A percentile compares a stretch with the other conserved stretches of the same genome.
These are phyloP conservation scores for Zygosaccharomyces bailii DNA, from an alignment of 805 yeast species.

Conservation along the genomic window DNA sequence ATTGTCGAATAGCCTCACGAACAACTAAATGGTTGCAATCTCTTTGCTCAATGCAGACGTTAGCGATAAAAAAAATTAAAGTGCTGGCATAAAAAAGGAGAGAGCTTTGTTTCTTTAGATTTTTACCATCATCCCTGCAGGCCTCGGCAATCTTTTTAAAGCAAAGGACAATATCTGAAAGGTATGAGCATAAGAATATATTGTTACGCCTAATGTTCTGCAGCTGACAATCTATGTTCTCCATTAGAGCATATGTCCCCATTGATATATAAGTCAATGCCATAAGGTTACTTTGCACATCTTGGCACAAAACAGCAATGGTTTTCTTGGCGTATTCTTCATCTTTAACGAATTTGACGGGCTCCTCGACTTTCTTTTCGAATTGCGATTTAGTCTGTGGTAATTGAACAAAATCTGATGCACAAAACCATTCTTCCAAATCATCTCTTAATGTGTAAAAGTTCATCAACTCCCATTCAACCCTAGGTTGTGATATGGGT, in stretches of 20 bases:
- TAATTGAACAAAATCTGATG: slow-evolving; percentile 29
- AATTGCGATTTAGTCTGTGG: slow-evolving; percentile 18
- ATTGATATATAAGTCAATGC: slow-evolving; percentile 28
- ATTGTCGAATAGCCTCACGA: slow-evolving; percentile 9
- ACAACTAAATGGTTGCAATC: slow-evolving; percentile 8
- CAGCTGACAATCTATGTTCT: slow-evolving; percentile 19
- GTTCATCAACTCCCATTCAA: slow-evolving; percentile 44
- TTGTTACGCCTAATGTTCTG: slow-evolving; percentile 24
- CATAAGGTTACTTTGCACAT: slow-evolving; percentile 14
- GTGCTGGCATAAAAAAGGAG: slow-evolving; percentile 29
- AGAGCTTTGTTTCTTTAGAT: slow-evolving; percentile 21
- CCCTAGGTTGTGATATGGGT: slow-evolving; percentile 39
- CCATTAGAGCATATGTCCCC: slow-evolving; percentile 23
- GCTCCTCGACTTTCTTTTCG: slow-evolving; percentile 11
- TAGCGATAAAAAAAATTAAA: slow-evolving; percentile 24
- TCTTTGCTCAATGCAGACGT: slow-evolving; percentile 25
- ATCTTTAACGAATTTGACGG: slow-evolving; percentile 18
- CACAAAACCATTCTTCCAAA: slow-evolving; percentile 46
- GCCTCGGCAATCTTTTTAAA: slow-evolving; percentile 24
- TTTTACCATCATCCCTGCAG: slow-evolving; percentile 26
- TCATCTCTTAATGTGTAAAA: slow-evolving; percentile 39
- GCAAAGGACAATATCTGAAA: slow-evolving; percentile 15
- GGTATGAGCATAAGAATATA: slow-evolving; percentile 14
- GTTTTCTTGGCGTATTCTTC: slow-evolving; percentile 17
- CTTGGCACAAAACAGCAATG: slow-evolving; percentile 7